phyloP scores from a whole-genome alignment of 352 stramenopile species.

The Phytopythium ostracodes region DNA sequence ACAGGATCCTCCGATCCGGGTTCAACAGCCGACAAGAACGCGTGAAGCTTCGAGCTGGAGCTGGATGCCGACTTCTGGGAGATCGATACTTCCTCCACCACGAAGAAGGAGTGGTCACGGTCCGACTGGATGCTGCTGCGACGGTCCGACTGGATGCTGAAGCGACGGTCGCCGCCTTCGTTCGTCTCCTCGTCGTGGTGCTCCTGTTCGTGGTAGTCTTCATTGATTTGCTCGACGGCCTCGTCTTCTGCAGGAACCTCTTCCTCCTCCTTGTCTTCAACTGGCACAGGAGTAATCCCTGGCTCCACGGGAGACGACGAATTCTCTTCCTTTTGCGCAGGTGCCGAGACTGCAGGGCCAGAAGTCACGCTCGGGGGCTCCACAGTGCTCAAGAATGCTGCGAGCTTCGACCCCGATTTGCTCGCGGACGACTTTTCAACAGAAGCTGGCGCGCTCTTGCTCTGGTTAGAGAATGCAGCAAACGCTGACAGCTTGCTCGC shows the following conservation, averaged over 20 bases:
- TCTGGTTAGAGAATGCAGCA: slow-evolving; percentile 11
- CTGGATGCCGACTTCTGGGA: slow-evolving; percentile 19
- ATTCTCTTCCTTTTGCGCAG: slow-evolving; percentile 16
- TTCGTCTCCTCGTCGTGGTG: not conserved
- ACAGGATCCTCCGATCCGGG: slow-evolving; percentile 8
- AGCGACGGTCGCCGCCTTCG: not conserved
- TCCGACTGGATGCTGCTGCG: slow-evolving; percentile 9
- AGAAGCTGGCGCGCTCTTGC: slow-evolving; percentile 5
- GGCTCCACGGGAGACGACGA: slow-evolving; percentile 2
- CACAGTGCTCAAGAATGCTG: slow-evolving; percentile 64
- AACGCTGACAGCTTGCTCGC: slow-evolving; percentile 35
- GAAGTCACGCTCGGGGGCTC: slow-evolving; percentile 18
- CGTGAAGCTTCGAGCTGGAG: slow-evolving; percentile 45
- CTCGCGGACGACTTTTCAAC: slow-evolving; percentile 13
- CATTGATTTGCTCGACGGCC: slow-evolving; percentile 12
- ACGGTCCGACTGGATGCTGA: slow-evolving; percentile 9
- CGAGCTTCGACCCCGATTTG: slow-evolving; percentile 44
- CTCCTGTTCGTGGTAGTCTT: not conserved
- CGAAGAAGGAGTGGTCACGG: slow-evolving; percentile 31
- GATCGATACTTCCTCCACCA: slow-evolving; percentile 27
- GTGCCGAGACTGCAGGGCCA: slow-evolving; percentile 7
- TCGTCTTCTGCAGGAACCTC: slow-evolving; percentile 14
- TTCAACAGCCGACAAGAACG: slow-evolving; percentile 49
- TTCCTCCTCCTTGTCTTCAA: slow-evolving; percentile 5
- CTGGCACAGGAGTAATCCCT: not conserved